Evolutionary conservation across 108 stramenopile species (phyloP).

Genomic region (Aurantiochytrium sp.): DNA sequence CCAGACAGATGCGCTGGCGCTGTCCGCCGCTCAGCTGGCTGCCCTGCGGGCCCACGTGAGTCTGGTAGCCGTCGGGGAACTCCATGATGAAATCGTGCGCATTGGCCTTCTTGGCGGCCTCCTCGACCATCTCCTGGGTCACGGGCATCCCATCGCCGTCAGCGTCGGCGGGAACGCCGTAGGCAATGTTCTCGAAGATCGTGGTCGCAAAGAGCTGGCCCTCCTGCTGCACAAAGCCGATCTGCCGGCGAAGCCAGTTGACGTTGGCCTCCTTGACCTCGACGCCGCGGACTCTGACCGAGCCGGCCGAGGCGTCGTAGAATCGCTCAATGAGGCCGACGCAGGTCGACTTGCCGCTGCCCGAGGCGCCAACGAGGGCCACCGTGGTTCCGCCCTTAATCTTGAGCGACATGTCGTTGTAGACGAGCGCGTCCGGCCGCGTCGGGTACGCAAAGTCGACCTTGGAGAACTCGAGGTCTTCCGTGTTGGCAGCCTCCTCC

Average conservation of each 20-base stretch:
- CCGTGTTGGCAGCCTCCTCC: not conserved
- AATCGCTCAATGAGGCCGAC: conserved; percentile 58
- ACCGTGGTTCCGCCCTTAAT: conserved; percentile 29
- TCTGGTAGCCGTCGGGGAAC: conserved; percentile 67
- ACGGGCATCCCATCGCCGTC: not conserved
- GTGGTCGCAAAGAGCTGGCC: conserved; percentile 70
- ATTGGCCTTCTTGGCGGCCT: conserved; percentile 57
- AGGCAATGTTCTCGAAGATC: conserved; percentile 71
- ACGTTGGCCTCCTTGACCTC: conserved; percentile 41
- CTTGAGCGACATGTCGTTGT: conserved; percentile 1
- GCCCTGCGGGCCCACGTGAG: conserved; percentile 60
- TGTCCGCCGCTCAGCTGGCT: conserved; percentile 30
- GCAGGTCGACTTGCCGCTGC: conserved; percentile 68
- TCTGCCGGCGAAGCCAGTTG: conserved; percentile 57
- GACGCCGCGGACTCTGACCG: conserved; percentile 37
- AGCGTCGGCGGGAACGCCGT: conserved; percentile 43
- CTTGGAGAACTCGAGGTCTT: conserved; percentile 1
- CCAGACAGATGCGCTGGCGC: conserved; percentile 46
- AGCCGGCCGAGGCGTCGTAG: conserved; percentile 46
- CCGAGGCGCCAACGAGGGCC: conserved; percentile 44
- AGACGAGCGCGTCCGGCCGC: not conserved
- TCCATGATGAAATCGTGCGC: conserved; percentile 65
- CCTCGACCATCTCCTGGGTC: conserved; percentile 57
- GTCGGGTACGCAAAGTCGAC: conserved; percentile 45
- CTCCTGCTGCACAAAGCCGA: conserved; percentile 75